Base-by-base conservation (phyloP, 1,284 basidiomycete species). In the Pyrrhoderma noxium region DNA sequence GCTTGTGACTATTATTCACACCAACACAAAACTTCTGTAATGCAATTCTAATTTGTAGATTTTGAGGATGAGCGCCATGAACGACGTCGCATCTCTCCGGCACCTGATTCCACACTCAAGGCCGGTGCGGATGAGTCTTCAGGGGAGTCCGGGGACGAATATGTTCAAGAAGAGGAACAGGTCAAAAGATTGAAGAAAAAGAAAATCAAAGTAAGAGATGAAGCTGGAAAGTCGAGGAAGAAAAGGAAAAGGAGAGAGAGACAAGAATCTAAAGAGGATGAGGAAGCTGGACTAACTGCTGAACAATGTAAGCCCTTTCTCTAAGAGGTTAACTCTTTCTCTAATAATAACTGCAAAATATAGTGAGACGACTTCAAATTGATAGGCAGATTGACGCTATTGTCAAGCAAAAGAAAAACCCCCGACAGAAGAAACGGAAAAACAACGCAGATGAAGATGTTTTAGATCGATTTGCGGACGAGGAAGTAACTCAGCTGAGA, bases 401-500 rank as follows among this genome's bases (percentile, higher is more conserved):
- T 56, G 73, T 93, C n/a, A 91, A 91, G 67, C 74, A 82, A 5
- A 84, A 85, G 62, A 87, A 85, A 63, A 68, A 74, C 0, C 71
- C 73, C 19, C 72, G 84, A 21, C 78, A 76, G 47, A 79, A 71
- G 58, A 70, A 81, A 62, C 82, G 83, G 64, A 90, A 90, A 66
- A 86, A 85, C 64, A 76, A 77, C 50, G 76, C 70, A 36, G 80
- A 87, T 50, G 89, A 92, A 11, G 89, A 80, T 56, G 74, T 75
- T 1, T 66, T 98, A 19, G 95, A 99, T 61, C 76, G 81, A 36
- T 87, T 89, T 59, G 92, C 93, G 14, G 95, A 99, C 64, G 91
- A 94, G 57, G 85, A 95, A 60, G 92, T 98, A 21, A 84, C 86
- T 0, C 74, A 85, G 5, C 73, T 99, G 19, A 77, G 90, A 16